Evolutionary conservation across 306 rosid genomes (phyloP), one percentile per base, ranked within the genome.

Genomic region (Spatholobus suberectus): DNA sequence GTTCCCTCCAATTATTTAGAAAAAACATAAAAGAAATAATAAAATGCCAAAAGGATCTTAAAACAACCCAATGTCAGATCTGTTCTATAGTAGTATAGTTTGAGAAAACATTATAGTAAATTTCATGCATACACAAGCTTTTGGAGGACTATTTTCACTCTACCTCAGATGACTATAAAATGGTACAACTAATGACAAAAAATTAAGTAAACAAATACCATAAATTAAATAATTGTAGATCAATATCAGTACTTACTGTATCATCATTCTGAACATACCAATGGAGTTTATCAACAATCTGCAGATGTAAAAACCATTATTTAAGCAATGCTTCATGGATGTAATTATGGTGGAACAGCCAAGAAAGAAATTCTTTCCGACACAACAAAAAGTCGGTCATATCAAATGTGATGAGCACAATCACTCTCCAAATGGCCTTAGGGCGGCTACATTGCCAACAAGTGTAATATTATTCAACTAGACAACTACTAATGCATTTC

Each of bases 221-320:
- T 1, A 26, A 62, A 37, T 32, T 17, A 62, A 54, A 47, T 18
- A 72, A 81, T 35, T 54, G 18, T 38, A 79, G 37, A 47, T 52
- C 12, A 23, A 80, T 61, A 73, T 49, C 27, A 80, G 79, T 34
- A 66, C 93, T 83, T 89, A 94, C 99, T 82, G 68, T 94, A 86
- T 96, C 97, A 58, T 88, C 96, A 82, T 84, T 83, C 84, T 89
- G 84, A 69, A 81, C 90, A 81, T 94, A 94, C 87, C 94, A 90
- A 68, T 90, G 97, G 62, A 94, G 93, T 86, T 79, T 94, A 73
- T 90, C 90, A 71, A 89, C 94, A 84, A 96, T 92, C 99, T 96
- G 97, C 90, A 88, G 13, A 82, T 23, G 20, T 47, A 78, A 80
- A 62, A 85, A 62, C 38, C 47, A 86, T 7, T 47, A 57, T 69